These are phyloP conservation scores for Euphorbia tirucalli DNA, from an alignment of 345 rosid species.

Conservation along the genomic window DNA sequence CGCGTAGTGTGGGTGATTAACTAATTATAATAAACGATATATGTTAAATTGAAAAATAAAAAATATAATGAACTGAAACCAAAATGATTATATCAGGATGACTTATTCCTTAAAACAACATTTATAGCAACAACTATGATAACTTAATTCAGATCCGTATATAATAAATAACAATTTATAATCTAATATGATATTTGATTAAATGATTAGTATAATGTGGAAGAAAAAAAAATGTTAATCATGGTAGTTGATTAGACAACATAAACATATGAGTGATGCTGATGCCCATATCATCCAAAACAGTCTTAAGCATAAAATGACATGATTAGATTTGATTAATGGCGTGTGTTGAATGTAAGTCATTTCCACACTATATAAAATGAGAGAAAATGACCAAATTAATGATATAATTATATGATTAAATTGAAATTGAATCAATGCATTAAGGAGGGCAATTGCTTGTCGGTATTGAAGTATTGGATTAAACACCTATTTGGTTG, in stretches of 20 bases:
- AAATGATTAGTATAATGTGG: neutral
- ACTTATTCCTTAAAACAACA: too few species aligned
- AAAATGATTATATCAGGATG: too few species aligned
- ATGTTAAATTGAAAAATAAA: too few species aligned
- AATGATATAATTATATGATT: neutral
- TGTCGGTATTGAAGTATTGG: conserved; percentile 6
- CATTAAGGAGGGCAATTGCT: neutral
- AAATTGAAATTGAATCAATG: neutral
- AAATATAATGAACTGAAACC: too few species aligned
- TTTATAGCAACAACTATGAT: too few species aligned
- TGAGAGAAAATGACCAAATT: neutral
- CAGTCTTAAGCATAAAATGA: conserved; percentile 7
- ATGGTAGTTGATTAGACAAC: neutral
- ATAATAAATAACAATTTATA: too few species aligned
- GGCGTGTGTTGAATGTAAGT: conserved; percentile 3
- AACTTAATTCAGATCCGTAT: too few species aligned
- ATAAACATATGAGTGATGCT: neutral
- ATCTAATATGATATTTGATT: neutral
- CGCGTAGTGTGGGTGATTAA: too few species aligned
- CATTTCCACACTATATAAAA: neutral
- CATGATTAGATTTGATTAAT: conserved; percentile 12
- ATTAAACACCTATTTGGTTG: neutral
- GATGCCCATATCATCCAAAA: conserved; percentile 17
- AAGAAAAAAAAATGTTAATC: too few species aligned
- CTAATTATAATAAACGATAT: too few species aligned